A percentile compares a stretch with the other conserved stretches of the same genome.
Conservation (phyloP, 768 basidiomycete genomes). For the Lactarius trivialis region DNA sequence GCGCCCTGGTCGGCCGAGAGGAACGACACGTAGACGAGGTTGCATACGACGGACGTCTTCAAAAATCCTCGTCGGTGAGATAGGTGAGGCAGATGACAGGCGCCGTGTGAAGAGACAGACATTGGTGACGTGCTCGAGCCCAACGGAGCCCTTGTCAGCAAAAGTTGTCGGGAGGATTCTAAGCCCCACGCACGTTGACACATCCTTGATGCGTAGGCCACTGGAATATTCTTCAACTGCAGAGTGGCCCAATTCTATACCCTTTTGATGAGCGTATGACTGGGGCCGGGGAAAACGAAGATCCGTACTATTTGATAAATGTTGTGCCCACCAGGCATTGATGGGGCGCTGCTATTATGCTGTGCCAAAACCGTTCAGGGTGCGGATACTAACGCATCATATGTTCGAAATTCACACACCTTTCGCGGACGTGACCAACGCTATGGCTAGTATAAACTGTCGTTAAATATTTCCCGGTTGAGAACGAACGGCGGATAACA, state of each 20-base stretch:
- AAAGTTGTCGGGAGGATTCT: conserved; percentile 67
- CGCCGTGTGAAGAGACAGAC: conserved; percentile 40
- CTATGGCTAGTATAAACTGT: conserved; percentile 80
- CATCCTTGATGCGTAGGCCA: conserved; percentile 89
- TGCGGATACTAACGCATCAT: no score
- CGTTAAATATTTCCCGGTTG: not conserved
- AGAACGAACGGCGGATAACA: conserved; percentile 20
- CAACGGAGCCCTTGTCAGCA: conserved; percentile 74
- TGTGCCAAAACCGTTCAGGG: conserved; percentile 21
- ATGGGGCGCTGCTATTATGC: conserved; percentile 60
- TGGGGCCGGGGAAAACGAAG: not conserved
- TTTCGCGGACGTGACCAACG: conserved; percentile 89
- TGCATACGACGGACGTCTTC: conserved; percentile 84
- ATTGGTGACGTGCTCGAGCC: conserved; percentile 82
- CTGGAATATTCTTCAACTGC: conserved; percentile 83
- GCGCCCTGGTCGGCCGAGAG: conserved; percentile 56
- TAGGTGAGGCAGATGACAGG: not conserved
- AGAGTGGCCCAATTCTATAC: conserved; percentile 81
- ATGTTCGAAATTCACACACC: conserved; percentile 29
- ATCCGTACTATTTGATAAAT: conserved; percentile 61
- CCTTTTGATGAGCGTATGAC: not conserved
- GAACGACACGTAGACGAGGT: conserved; percentile 59
- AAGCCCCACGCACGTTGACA: conserved; percentile 60
- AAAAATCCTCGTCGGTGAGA: conserved; percentile 8
- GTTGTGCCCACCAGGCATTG: conserved; percentile 88